These are phyloP conservation scores for Endotrypanum monterogeii DNA, from an alignment of 208 protist species.

Conservation along the genomic window DNA sequence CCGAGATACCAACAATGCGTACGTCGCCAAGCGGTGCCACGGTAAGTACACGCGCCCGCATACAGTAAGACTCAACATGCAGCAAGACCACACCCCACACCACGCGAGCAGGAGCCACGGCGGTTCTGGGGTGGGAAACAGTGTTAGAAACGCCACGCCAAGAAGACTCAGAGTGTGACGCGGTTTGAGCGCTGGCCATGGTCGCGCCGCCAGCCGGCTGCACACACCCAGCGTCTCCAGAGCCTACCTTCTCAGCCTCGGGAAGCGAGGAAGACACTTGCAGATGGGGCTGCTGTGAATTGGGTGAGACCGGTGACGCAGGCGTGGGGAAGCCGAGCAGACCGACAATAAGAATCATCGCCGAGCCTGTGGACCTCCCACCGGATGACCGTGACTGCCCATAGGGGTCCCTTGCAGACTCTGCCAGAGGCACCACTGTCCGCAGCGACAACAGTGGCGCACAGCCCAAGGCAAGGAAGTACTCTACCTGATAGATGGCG, in stretches of 20 bases:
- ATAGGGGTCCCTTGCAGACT: conserved; percentile 9
- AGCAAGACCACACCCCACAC: conserved; percentile 34
- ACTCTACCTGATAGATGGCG: conserved; percentile 53
- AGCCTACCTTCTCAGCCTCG: conserved; percentile 8
- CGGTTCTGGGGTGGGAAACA: too few relatives aligned
- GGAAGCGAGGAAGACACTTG: conserved; percentile 8
- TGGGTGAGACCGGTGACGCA: conserved; percentile 4
- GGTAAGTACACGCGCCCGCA: conserved; percentile 34
- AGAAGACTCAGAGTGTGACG: conserved; percentile 12
- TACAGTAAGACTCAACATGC: conserved; percentile 28
- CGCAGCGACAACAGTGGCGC: conserved; percentile 45
- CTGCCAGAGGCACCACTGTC: conserved; percentile 24
- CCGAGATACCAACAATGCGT: conserved; percentile 8
- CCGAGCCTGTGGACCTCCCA: conserved; percentile 6
- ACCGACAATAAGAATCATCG: conserved; percentile 43
- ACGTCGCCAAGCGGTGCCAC: conserved; percentile 24
- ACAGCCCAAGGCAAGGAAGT: conserved; percentile 65
- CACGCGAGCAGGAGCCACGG: background rate
- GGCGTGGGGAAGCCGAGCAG: conserved; percentile 29
- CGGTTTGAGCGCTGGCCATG: background rate
- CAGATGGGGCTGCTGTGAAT: conserved; percentile 2
- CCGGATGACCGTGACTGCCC: background rate
- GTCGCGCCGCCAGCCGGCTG: background rate
- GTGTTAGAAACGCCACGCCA: background rate
- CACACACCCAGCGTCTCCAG: background rate